Evolutionary conservation across 2,329 filamentous ascomycete genomes (phyloP).

Genomic region (Penicillium paneum): DNA sequence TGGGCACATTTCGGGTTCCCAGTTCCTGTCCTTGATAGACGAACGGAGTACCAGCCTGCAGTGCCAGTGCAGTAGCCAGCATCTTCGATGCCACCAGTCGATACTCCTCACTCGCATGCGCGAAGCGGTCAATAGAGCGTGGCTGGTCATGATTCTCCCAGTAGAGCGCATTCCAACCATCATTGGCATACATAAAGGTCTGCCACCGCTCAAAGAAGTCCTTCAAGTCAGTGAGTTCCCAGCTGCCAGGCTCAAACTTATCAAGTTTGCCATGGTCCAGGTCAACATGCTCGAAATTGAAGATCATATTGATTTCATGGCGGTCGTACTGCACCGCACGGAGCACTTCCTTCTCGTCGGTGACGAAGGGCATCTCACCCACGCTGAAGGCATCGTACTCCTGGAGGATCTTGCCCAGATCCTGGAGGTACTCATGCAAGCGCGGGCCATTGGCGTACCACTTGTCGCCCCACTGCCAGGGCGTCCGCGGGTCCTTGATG

Average conservation of each 20-base stretch:
- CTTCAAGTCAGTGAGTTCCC: conserved; percentile 54
- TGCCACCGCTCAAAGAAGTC: conserved; percentile 57
- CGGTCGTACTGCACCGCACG: conserved; percentile 55
- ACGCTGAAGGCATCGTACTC: conserved; percentile 60
- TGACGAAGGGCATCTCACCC: conserved; percentile 58
- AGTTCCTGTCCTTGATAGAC: conserved; percentile 70
- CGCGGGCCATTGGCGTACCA: conserved; percentile 57
- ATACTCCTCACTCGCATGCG: conserved; percentile 50
- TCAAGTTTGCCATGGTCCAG: conserved; percentile 53
- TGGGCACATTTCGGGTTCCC: conserved; percentile 63
- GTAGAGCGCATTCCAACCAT: conserved; percentile 64
- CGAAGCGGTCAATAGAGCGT: conserved; percentile 57
- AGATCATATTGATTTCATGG: conserved; percentile 67
- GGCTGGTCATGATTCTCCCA: conserved; percentile 66
- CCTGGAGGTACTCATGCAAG: conserved; percentile 57
- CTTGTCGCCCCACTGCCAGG: conserved; percentile 37
- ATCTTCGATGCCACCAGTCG: conserved; percentile 56
- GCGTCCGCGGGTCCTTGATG: conserved; percentile 27
- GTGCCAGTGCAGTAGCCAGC: conserved; percentile 55
- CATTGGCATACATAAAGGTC: conserved; percentile 55
- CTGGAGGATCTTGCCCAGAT: conserved; percentile 52
- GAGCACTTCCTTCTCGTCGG: conserved; percentile 50
- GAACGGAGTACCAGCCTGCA: conserved; percentile 62
- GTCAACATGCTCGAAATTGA: conserved; percentile 68
- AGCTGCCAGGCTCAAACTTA: conserved; percentile 49